Percentiles rank a stretch among this genome's conserved stretches.
These are phyloP conservation scores for Nicotiana otophora DNA, from an alignment of 257 asterid genomes.

Conservation along the genomic window DNA sequence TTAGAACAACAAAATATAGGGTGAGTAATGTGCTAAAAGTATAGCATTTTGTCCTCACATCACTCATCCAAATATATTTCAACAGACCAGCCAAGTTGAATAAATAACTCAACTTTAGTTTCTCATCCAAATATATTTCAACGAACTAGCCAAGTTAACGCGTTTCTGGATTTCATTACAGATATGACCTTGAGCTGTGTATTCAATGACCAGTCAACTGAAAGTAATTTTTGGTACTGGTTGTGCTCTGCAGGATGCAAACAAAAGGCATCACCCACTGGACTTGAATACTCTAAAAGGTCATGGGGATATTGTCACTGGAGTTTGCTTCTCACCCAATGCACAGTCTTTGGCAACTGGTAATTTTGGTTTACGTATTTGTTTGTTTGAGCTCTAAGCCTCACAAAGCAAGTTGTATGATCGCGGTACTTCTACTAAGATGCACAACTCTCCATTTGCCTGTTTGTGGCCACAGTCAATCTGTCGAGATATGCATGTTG, in stretches of 20 bases:
- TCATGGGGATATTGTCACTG: conserved; percentile 86
- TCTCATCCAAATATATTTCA: conserved; percentile 3
- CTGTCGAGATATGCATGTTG: not conserved
- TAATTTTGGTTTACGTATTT: conserved; percentile 21
- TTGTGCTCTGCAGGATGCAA: conserved; percentile 56
- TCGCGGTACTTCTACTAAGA: not conserved
- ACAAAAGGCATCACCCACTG: conserved; percentile 78
- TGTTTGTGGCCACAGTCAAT: not conserved
- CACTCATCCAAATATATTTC: not conserved
- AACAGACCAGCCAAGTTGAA: not conserved
- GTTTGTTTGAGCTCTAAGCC: not conserved
- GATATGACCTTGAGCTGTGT: conserved; percentile 5
- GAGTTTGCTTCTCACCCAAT: conserved; percentile 76
- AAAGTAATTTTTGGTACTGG: not conserved
- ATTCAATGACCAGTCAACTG: conserved; percentile 7
- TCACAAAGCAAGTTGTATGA: not conserved
- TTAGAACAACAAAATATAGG: too few relatives aligned
- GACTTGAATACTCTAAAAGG: conserved; percentile 98
- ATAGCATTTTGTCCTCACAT: too few relatives aligned
- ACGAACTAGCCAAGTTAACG: not conserved
- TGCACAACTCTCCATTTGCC: not conserved
- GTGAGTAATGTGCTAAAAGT: too few relatives aligned
- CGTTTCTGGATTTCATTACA: not conserved
- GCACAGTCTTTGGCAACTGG: conserved; percentile 83
- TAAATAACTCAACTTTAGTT: not conserved